A percentile compares a stretch with the other conserved stretches of the same genome.
These are phyloP conservation scores for Metschnikowia borealis DNA, from an alignment of 805 yeast genomes.

Conservation along the genomic window DNA sequence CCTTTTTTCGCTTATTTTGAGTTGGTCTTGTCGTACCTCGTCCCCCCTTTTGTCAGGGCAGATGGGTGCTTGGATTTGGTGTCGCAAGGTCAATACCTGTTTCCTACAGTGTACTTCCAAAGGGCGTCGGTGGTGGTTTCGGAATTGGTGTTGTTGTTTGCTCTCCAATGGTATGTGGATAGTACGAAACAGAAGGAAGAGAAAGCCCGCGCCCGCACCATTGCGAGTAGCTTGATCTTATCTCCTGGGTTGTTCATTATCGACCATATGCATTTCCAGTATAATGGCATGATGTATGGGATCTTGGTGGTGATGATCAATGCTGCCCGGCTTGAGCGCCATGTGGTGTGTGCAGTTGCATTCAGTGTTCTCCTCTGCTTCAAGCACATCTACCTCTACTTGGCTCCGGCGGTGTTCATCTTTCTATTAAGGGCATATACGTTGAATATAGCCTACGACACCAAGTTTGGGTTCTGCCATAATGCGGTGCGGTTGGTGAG, in stretches of 20 bases:
- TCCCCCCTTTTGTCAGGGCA: slow-evolving; percentile 53
- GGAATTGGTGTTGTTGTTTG: slow-evolving; percentile 65
- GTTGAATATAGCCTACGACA: slow-evolving; percentile 39
- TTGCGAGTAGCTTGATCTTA: slow-evolving; percentile 75
- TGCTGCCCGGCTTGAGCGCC: slow-evolving; percentile 56
- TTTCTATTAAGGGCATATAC: slow-evolving; percentile 73
- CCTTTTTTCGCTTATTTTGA: slow-evolving; percentile 97
- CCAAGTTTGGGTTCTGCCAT: slow-evolving; percentile 21
- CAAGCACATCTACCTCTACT: slow-evolving; percentile 87
- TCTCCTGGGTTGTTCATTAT: slow-evolving; percentile 89
- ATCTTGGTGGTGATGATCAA: slow-evolving; percentile 70
- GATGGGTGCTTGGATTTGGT: slow-evolving; percentile 81
- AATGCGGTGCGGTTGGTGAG: slow-evolving; percentile 37
- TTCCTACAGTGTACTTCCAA: slow-evolving; percentile 81
- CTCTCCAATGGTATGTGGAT: slow-evolving; percentile 69
- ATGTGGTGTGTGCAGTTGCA: slow-evolving; percentile 59
- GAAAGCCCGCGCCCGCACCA: slow-evolving; percentile 57
- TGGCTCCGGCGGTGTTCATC: slow-evolving; percentile 91
- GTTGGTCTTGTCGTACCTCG: slow-evolving; percentile 68
- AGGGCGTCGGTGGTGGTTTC: slow-evolving; percentile 73
- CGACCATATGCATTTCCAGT: slow-evolving; percentile 96
- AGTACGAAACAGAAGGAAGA: slow-evolving; percentile 38
- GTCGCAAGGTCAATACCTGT: slow-evolving; percentile 61
- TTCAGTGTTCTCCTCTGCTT: slow-evolving; percentile 82
- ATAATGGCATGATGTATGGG: slow-evolving; percentile 91